These are phyloP conservation scores for Didymella pinodella DNA, from an alignment of 2,329 filamentous ascomycete species.

Conservation along the genomic window DNA sequence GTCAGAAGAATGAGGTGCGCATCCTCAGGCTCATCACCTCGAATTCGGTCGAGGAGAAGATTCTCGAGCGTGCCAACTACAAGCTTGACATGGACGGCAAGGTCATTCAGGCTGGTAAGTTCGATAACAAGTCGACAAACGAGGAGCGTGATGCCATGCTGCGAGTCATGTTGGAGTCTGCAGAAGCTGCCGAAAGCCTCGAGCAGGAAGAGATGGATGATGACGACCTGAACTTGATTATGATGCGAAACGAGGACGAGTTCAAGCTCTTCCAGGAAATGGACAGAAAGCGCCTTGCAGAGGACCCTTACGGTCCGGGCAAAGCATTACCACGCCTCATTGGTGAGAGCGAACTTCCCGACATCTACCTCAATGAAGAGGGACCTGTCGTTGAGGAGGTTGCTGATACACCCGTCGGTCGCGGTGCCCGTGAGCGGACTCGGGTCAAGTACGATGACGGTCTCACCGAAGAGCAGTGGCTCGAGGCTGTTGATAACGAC, in stretches of 20 bases:
- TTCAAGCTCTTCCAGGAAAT: conserved; percentile 79
- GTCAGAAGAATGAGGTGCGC: conserved; percentile 98
- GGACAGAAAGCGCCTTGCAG: conserved; percentile 75
- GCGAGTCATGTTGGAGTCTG: conserved; percentile 87
- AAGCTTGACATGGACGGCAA: conserved; percentile 99
- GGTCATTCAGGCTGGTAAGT: conserved; percentile 98
- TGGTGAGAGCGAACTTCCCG: conserved; percentile 85
- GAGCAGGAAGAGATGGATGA: conserved; percentile 99
- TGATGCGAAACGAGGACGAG: conserved; percentile 87
- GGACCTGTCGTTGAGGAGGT: conserved; percentile 81
- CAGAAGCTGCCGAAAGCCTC: conserved; percentile 71
- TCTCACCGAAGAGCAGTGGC: conserved; percentile 97
- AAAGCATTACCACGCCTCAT: conserved; percentile 81
- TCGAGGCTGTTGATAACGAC: conserved; percentile 96
- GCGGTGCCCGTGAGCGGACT: conserved; percentile 93
- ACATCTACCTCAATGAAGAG: conserved; percentile 90
- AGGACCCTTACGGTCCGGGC: conserved; percentile 74
- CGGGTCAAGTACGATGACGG: conserved; percentile 96
- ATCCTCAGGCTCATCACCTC: conserved; percentile 95
- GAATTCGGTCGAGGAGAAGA: conserved; percentile 98
- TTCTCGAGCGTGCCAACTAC: conserved; percentile 93
- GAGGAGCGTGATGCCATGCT: conserved; percentile 98
- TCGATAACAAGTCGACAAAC: conserved; percentile 99
- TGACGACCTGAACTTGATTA: conserved; percentile 92
- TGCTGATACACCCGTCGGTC: conserved; percentile 75